Conservation (phyloP, 2,329 filamentous ascomycete species). For the Ceratocystis ficicola region DNA sequence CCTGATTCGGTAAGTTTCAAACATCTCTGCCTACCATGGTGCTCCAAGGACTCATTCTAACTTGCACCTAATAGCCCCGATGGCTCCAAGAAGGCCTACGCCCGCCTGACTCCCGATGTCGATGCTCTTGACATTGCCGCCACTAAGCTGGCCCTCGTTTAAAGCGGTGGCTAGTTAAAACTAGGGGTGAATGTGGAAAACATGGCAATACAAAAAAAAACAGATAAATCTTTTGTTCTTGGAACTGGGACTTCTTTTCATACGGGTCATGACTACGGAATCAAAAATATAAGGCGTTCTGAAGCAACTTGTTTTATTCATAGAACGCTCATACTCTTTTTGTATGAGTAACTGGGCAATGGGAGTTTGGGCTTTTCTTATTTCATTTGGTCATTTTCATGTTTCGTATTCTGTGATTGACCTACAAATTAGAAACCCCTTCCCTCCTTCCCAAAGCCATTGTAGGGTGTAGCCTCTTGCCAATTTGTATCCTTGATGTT, state of each 20-base stretch:
- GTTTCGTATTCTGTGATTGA: not conserved
- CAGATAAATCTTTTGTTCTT: constrained; percentile 22
- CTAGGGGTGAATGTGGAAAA: constrained; percentile 18
- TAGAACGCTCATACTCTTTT: constrained; percentile 26
- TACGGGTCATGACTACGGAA: constrained; percentile 20
- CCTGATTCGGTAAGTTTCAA: constrained; percentile 65
- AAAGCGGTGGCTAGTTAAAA: constrained; percentile 35
- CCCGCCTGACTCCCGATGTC: constrained; percentile 86
- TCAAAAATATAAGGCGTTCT: constrained; percentile 23
- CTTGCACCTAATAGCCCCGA: constrained; percentile 54
- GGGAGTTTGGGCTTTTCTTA: constrained; percentile 31
- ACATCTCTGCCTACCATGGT: constrained; percentile 21
- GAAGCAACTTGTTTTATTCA: constrained; percentile 17
- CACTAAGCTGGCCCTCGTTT: constrained; percentile 97
- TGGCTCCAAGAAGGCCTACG: constrained; percentile 97
- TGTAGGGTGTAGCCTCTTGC: not conserved
- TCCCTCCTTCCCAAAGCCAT: not conserved
- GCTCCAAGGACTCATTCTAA: not conserved
- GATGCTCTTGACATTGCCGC: constrained; percentile 98
- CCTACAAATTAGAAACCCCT: not conserved
- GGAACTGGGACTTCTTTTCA: constrained; percentile 20
- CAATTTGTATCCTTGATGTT: not conserved
- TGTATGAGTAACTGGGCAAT: constrained; percentile 31
- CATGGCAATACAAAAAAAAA: constrained; percentile 17
- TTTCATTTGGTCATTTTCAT: constrained; percentile 24